Percentiles rank a stretch among this genome's conserved stretches.
These are phyloP conservation scores for Diaporthe ilicicola DNA, from an alignment of 2,329 filamentous ascomycete genomes.

Conservation along the genomic window DNA sequence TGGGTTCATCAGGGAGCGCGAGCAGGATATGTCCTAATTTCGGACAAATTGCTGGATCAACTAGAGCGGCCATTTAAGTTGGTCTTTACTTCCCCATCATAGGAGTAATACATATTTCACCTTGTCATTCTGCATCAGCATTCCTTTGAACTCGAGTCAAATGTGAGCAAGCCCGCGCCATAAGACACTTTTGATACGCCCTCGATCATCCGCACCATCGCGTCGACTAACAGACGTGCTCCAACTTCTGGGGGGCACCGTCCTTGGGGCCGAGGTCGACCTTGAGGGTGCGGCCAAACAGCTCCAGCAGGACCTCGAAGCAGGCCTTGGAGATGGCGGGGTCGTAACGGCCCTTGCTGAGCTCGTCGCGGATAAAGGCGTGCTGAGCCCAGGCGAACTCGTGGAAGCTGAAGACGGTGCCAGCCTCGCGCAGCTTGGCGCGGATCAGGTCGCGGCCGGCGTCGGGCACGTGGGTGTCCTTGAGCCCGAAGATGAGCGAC, in stretches of 20 bases:
- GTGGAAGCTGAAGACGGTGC: constrained; percentile 81
- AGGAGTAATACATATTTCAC: neutral
- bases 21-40: neutral
- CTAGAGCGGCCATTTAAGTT: neutral
- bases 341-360: constrained; percentile 94
- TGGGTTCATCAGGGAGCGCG: neutral
- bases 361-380: constrained; percentile 92
- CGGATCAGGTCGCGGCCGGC: constrained; percentile 85
- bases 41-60: neutral
- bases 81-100: neutral
- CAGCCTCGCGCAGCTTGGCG: constrained; percentile 79
- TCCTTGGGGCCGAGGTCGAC: constrained; percentile 78
- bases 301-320: constrained; percentile 88
- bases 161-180: neutral
- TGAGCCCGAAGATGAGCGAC: constrained; percentile 90
- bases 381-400: constrained; percentile 95
- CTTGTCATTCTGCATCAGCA: neutral
- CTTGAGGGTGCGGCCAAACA: constrained; percentile 82
- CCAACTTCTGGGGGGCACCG: constrained; percentile 67
- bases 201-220: neutral
- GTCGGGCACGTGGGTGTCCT: constrained; percentile 88
- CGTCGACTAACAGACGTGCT: constrained; percentile 73
- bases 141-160: neutral
- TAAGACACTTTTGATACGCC: neutral
- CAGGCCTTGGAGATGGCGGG: constrained; percentile 86